Evolutionary conservation across 1,284 basidiomycete species (phyloP), one percentile per base, ranked within the genome.

Genomic region (Ganoderma multipileum): DNA sequence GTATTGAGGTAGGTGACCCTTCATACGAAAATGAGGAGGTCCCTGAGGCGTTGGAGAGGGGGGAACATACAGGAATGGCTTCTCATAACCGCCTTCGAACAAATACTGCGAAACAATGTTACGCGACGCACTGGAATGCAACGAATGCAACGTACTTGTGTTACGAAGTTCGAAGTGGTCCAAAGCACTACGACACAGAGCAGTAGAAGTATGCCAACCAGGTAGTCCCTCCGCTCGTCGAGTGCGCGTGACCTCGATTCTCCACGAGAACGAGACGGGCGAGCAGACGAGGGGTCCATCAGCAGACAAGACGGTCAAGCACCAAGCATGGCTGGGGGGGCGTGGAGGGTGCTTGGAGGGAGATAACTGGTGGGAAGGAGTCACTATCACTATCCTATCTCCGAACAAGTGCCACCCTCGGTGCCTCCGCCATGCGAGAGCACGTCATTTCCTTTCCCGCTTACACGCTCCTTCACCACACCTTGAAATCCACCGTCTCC

Each of bases 1-100:
- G 96, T 97, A 79, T 92, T 95, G 75, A 95, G 82, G 76, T 96
- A 98, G 2, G 96, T 98, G 58, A 95, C 86, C 62, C 93, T 94
- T 73, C 44, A 54, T 18, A 8, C 11, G 62, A 42, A 23, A 41
- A 54, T 41, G 33, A 61, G 61, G 38, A 20, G 63, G n/a, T 65
- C 55, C 20, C 42, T 33, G 61, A 36, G 38, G 39, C 16, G 50
- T 30, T n/a, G n/a, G 20, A 39, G 30, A 59, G 33, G 52, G 50
- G 39, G 38, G 36, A 20, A 55, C 90, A 72, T 73, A 93, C 93
- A 95, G 81, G 77, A 95, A 95, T 2, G 93, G 93, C 75, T 95
- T 95, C 75, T 91, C 86, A 73, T 90, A 95, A 60, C 93, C 93
- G 60, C 82, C 87, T 62, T 89, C 85, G 54, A 90, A 94, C 65